Evolutionary conservation across 257 asterid genomes (phyloP).

Genomic region (Lycium barbarum): DNA sequence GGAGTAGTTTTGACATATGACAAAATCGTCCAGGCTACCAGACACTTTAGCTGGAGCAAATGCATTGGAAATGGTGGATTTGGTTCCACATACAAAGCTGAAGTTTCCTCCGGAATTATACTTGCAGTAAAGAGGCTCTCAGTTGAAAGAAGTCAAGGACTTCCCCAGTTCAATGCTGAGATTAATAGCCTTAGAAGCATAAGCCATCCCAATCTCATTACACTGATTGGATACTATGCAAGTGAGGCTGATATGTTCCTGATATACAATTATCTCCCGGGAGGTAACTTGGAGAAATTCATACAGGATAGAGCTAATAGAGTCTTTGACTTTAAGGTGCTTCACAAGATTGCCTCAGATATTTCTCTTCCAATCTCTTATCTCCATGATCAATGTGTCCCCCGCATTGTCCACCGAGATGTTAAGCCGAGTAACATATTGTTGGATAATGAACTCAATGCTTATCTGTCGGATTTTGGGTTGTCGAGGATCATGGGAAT

Average conservation of each 20-base stretch:
- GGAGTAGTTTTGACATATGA: conserved; percentile 79
- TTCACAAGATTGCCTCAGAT: conserved; percentile 87
- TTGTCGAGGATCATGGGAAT: conserved; percentile 76
- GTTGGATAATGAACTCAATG: conserved; percentile 77
- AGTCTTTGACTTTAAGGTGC: conserved; percentile 78
- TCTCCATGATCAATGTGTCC: conserved; percentile 84
- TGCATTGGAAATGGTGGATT: conserved; percentile 95
- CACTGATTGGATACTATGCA: conserved; percentile 82
- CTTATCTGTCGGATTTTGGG: conserved; percentile 84
- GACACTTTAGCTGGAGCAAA: conserved; percentile 73
- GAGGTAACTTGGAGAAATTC: conserved; percentile 83
- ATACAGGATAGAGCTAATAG: conserved; percentile 72
- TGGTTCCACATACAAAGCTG: conserved; percentile 93
- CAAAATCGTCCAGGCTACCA: conserved; percentile 78
- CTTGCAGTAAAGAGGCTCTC: conserved; percentile 82
- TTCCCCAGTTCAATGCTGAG: conserved; percentile 82
- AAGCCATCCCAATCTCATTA: conserved; percentile 79
- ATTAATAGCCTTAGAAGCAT: conserved; percentile 74
- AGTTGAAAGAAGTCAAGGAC: conserved; percentile 69
- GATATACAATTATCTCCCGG: conserved; percentile 72
- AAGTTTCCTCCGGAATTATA: conserved; percentile 75
- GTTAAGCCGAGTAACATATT: conserved; percentile 91
- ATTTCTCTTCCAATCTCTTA: conserved; percentile 77
- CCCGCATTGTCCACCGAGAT: conserved; percentile 88
- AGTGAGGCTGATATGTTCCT: conserved; percentile 87